Percentiles rank a stretch among this genome's conserved stretches.
Evolutionary conservation across 2,329 filamentous ascomycete genomes (phyloP).

Genomic region (Calonectria crousiana): DNA sequence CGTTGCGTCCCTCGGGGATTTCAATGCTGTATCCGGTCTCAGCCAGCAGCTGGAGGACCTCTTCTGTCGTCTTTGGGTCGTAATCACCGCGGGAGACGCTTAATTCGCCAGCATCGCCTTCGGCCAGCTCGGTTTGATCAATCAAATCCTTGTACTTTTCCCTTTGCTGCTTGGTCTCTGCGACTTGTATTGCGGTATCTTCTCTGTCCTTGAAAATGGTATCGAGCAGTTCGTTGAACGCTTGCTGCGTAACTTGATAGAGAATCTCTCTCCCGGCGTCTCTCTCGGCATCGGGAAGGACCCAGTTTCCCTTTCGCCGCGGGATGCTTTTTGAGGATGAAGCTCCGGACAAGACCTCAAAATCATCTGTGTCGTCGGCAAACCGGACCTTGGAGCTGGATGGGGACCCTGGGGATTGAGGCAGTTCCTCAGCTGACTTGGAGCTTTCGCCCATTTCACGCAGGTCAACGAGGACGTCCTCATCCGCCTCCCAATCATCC

Average conservation of each 20-base stretch:
- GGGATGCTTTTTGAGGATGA: constrained; percentile 77
- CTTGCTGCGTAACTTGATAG: constrained; percentile 90
- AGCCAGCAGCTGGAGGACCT: constrained; percentile 52
- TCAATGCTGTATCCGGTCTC: constrained; percentile 60
- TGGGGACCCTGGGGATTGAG: constrained; percentile 68
- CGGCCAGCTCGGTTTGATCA: constrained; percentile 51
- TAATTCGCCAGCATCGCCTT: constrained; percentile 46
- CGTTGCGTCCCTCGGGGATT: constrained; percentile 45
- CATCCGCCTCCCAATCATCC: constrained; percentile 71
- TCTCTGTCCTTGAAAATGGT: constrained; percentile 86
- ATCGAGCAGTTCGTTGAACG: constrained; percentile 93
- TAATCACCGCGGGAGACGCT: constrained; percentile 6
- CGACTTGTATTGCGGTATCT: constrained; percentile 77
- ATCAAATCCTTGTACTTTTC: constrained; percentile 66
- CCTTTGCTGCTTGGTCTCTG: constrained; percentile 72
- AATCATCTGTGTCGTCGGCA: constrained; percentile 77
- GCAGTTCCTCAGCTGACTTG: constrained; percentile 53
- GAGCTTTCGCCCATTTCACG: constrained; percentile 55
- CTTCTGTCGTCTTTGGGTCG: constrained; percentile 35
- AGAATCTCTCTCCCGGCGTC: constrained; percentile 90
- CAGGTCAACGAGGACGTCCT: constrained; percentile 64
- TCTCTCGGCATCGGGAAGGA: constrained; percentile 82
- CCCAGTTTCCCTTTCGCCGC: constrained; percentile 82
- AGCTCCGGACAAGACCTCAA: constrained; percentile 78
- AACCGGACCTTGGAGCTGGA: constrained; percentile 86